Evolutionary conservation across 805 yeast species (phyloP).

Genomic region (Brettanomyces anomalus): DNA sequence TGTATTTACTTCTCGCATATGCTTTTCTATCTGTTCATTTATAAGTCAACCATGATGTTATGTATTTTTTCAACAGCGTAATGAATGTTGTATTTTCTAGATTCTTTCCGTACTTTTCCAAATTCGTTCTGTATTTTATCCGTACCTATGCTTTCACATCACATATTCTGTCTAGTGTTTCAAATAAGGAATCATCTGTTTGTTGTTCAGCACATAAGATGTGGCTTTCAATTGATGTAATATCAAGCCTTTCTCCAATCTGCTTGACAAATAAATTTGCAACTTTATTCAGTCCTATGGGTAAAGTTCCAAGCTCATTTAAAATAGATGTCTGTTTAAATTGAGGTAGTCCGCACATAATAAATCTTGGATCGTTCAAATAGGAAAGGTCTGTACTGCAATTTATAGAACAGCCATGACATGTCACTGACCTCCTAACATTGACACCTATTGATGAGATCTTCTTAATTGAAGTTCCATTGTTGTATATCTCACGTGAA

Average conservation of each 20-base stretch:
- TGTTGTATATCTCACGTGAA: constrained; percentile 1
- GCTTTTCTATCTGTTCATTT: no score
- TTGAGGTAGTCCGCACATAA: constrained; percentile 79
- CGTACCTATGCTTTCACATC: background rate
- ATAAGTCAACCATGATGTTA: no score
- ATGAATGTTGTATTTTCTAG: no score
- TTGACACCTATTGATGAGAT: constrained; percentile 89
- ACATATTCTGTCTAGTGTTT: constrained; percentile 3
- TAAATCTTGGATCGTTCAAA: constrained; percentile 51
- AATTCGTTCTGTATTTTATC: no score
- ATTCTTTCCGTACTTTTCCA: no score
- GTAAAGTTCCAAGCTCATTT: constrained; percentile 13
- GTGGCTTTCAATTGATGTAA: constrained; percentile 5
- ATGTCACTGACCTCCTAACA: constrained; percentile 72
- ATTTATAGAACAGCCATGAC: constrained; percentile 86
- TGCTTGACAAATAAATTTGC: constrained; percentile 36
- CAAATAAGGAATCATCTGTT: background rate
- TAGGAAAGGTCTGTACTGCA: constrained; percentile 63
- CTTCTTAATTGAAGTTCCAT: constrained; percentile 34
- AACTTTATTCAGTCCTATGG: constrained; percentile 24
- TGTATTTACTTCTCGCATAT: no score
- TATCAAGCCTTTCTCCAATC: constrained; percentile 31
- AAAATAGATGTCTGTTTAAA: constrained; percentile 47
- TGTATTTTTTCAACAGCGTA: no score
- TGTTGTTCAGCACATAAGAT: constrained; percentile 2